Conservation (phyloP, 352 stramenopile species). For the Phytophthora citrophthora region DNA sequence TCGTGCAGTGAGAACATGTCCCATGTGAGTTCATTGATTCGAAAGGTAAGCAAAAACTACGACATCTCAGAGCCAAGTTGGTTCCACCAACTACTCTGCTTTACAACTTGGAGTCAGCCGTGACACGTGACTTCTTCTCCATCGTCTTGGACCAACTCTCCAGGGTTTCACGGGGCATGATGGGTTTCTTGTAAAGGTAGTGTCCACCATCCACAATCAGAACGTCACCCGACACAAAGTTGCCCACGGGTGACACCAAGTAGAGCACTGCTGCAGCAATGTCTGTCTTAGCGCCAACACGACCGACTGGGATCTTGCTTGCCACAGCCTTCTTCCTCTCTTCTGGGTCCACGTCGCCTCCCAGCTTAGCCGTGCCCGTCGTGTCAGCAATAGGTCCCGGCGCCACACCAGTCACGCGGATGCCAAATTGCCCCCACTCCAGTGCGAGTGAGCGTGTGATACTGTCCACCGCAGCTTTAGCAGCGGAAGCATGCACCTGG, state of each 20-base stretch:
- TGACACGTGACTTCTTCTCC: constrained; percentile 70
- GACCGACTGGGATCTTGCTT: constrained; percentile 68
- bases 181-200: constrained; percentile 80
- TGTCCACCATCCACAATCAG: constrained; percentile 86
- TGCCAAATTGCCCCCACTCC: constrained; percentile 96
- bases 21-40: neutral
- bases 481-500: constrained; percentile 95
- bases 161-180: constrained; percentile 77
- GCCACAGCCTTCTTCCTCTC: constrained; percentile 58
- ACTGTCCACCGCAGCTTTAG: constrained; percentile 95
- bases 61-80: too few relatives aligned
- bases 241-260: constrained; percentile 75
- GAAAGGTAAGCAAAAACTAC: neutral
- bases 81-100: neutral
- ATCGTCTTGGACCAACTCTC: constrained; percentile 79
- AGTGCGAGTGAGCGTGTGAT: constrained; percentile 94
- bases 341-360: constrained; percentile 52
- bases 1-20: neutral
- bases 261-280: constrained; percentile 86
- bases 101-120: constrained; percentile 52
- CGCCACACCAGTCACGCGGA: constrained; percentile 95
- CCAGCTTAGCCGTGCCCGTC: constrained; percentile 93
- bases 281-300: constrained; percentile 83
- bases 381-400: constrained; percentile 96
- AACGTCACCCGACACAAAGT: constrained; percentile 84